Percentiles rank a stretch among this genome's conserved stretches.
phyloP scores from a whole-genome alignment of 192 early-diverging fungal species.

The Coemansia javaensis region DNA sequence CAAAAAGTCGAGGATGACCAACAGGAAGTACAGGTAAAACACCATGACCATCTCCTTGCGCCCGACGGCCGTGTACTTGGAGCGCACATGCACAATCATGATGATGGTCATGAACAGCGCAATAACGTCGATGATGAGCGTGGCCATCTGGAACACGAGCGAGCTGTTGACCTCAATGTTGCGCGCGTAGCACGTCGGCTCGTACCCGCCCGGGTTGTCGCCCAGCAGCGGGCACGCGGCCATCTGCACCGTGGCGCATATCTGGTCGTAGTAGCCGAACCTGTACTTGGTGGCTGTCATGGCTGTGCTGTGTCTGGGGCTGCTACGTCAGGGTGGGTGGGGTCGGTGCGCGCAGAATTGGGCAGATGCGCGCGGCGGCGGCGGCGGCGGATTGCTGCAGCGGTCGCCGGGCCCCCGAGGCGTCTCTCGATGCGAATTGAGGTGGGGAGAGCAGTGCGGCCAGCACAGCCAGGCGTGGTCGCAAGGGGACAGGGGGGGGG shows the following conservation, averaged over 20 bases:
- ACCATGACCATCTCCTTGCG: conserved; percentile 99
- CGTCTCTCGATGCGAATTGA: too few species aligned
- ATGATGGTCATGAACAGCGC: conserved; percentile 93
- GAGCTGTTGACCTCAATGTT: conserved; percentile 84
- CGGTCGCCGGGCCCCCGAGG: too few species aligned
- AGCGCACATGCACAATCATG: conserved; percentile 98
- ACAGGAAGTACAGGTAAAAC: conserved; percentile 91
- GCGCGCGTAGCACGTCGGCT: conserved; percentile 90
- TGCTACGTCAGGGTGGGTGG: too few species aligned
- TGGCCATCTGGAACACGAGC: conserved; percentile 94
- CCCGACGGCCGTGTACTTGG: conserved; percentile 99
- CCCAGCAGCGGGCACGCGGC: conserved; percentile 91
- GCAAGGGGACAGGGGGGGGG: too few species aligned
- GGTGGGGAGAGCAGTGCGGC: too few species aligned
- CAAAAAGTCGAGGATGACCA: conserved; percentile 83
- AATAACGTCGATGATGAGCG: conserved; percentile 89
- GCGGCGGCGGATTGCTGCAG: too few species aligned
- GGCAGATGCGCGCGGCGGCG: too few species aligned
- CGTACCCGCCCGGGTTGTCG: conserved; percentile 58
- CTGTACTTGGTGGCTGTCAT: conserved; percentile 21
- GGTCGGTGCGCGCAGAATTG: too few species aligned
- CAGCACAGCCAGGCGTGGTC: too few species aligned
- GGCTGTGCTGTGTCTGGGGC: background rate
- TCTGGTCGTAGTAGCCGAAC: conserved; percentile 86
- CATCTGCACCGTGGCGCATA: conserved; percentile 79